Base-by-base conservation (phyloP, 1,284 basidiomycete genomes). In the Leccinum fallax region DNA sequence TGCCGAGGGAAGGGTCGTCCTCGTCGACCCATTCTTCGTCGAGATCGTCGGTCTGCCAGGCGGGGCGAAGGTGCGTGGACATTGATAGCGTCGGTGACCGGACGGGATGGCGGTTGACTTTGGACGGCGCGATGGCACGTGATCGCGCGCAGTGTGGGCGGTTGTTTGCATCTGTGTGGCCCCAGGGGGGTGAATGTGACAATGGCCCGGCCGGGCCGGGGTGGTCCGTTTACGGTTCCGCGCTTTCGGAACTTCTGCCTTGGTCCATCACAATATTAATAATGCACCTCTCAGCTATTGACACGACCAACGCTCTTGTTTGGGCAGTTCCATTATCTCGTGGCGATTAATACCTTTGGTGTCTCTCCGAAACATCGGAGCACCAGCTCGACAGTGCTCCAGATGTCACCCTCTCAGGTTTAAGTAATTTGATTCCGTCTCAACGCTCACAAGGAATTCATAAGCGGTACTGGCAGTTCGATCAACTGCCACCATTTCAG, bases 21-120 rank as follows among this genome's bases (percentile, higher is more conserved):
- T 80, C 74, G 54, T 92, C 90, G 59, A 89, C 79, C 90, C 90
- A 92, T 79, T 92, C 90, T 67, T 92, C 90, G 61, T 83, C 84
- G 5, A 93, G 81, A 71, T 92, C 90, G 57, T 89, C 87, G 2
- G 89, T 92, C 71, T 90, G 87, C 90, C 90, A 92, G 61, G 81
- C 90, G 30, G 90, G 90, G 24, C 78, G 77, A 59, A 62, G 59
- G 38, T 61, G 40, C 21, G 58, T 49, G 49, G 68, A 38, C 63
- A 75, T 70, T 53, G 5, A 51, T 10, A n/a, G 16, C 28, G 26
- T 30, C 43, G 43, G 38, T 43, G 13, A 38, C 5, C 32, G 57
- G 26, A 5, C 6, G 21, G n/a, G 13, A 34, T 16, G 54, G 10
- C 21, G 11, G 55, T 51, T 49, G 48, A 26, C n/a, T 55, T 55